phyloP scores from a whole-genome alignment of 2,329 filamentous ascomycete genomes.

The Paraphaeosphaeria minitans region DNA sequence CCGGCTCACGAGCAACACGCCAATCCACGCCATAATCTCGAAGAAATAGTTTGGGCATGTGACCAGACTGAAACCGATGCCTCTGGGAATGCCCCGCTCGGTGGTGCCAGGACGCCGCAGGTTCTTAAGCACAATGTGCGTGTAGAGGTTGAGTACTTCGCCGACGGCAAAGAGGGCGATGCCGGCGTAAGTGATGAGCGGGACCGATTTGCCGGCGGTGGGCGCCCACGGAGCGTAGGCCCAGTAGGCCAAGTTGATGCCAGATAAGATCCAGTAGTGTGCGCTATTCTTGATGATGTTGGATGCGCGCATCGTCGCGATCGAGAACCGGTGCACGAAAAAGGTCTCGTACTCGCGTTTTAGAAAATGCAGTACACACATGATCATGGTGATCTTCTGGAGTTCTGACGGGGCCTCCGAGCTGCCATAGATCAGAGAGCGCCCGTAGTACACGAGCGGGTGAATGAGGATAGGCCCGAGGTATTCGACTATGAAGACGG shows the following conservation, averaged over 20 bases:
- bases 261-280: conserved; percentile 91
- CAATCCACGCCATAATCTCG: conserved; percentile 84
- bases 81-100: conserved; percentile 84
- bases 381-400: conserved; percentile 74
- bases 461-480: conserved; percentile 90
- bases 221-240: conserved; percentile 78
- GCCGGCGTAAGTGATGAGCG: conserved; percentile 61
- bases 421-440: conserved; percentile 72
- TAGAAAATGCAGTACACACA: conserved; percentile 82
- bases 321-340: conserved; percentile 93
- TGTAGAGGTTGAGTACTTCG: conserved; percentile 78
- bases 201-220: conserved; percentile 61
- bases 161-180: conserved; percentile 75
- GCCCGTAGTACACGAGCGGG: conserved; percentile 70
- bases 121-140: conserved; percentile 78
- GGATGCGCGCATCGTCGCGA: conserved; percentile 85
- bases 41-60: conserved; percentile 99
- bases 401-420: conserved; percentile 62
- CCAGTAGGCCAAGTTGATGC: conserved; percentile 80
- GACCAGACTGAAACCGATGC: conserved; percentile 82
- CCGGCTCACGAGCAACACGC: conserved; percentile 77
- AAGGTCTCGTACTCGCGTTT: conserved; percentile 96
- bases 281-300: conserved; percentile 95
- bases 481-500: conserved; percentile 95
- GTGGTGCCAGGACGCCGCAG: conserved; percentile 77